These are phyloP conservation scores for Penicillium sp. DNA, from an alignment of 2,329 filamentous ascomycete species.

Conservation along the genomic window DNA sequence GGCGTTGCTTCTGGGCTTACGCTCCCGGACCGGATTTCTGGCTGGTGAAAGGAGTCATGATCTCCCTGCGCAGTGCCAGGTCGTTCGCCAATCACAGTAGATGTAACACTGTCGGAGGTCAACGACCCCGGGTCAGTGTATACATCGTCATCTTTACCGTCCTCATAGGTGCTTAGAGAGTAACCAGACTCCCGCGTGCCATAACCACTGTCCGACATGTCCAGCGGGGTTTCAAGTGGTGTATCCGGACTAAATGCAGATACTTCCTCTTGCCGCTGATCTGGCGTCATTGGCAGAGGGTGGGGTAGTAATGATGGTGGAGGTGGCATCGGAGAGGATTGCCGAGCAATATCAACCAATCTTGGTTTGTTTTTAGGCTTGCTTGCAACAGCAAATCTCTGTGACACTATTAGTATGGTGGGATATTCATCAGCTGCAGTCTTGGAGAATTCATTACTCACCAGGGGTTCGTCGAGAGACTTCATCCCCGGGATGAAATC, in stretches of 20 bases:
- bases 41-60: slow-evolving; percentile 17
- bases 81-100: slow-evolving; percentile 26
- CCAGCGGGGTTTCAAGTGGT: slow-evolving; percentile 37
- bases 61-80: slow-evolving; percentile 17
- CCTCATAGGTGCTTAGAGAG: slow-evolving; percentile 25
- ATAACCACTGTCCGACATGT: slow-evolving; percentile 38
- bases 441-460: slow-evolving; percentile 12
- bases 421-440: slow-evolving; percentile 1
- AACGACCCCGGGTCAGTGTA: slow-evolving; percentile 29
- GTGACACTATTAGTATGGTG: background rate
- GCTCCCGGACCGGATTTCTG: slow-evolving; percentile 24
- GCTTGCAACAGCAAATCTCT: slow-evolving; percentile 37
- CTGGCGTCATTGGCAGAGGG: slow-evolving; percentile 35
- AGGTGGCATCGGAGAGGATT: slow-evolving; percentile 30
- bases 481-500: slow-evolving; percentile 18
- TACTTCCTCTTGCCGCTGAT: slow-evolving; percentile 35
- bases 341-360: slow-evolving; percentile 40
- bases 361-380: slow-evolving; percentile 41
- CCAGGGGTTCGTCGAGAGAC: slow-evolving; percentile 25
- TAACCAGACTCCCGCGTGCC: slow-evolving; percentile 29
- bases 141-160: slow-evolving; percentile 29
- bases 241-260: slow-evolving; percentile 43
- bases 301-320: slow-evolving; percentile 22
- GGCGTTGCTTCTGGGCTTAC: slow-evolving; percentile 19
- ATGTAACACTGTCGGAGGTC: slow-evolving; percentile 26